Evolutionary conservation across 2,329 filamentous ascomycete genomes (phyloP), one percentile per base, ranked within the genome.

Genomic region (Diplodia seriata): DNA sequence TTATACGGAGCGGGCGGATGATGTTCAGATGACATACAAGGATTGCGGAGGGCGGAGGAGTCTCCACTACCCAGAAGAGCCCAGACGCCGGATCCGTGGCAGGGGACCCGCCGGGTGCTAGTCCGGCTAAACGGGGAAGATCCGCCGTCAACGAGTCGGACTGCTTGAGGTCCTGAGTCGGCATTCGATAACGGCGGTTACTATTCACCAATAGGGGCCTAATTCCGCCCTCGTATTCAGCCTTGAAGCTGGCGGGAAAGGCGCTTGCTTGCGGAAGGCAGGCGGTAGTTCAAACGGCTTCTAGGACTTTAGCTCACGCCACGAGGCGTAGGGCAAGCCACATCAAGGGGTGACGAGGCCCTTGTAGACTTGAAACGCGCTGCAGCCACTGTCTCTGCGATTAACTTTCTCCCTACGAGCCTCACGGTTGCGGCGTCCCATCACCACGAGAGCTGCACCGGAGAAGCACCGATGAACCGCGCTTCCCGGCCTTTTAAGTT

Each of bases 11-110:
- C 59, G 43, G 43, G 54, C 59, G 59, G 59, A n/a, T 51, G 59
- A 63, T 51, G 59, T 63, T 63, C 47, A 51, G 59, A 63, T 63
- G 59, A 63, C 51, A 63, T 63, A 63, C 36, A 47, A 51, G 33
- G 50, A 47, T 63, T 63, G 59, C 47, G 59, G 59, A 63, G 59
- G 59, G 59, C 59, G 59, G 43, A 63, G 29, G 38, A 11, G 9
- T 29, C 26, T 26, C 26, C 31, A 47, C 26, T 6, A 23, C 59
- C 15, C 18, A 14, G n/a, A 31, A 36, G 11, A 36, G 43, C 59
- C 43, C n/a, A 63, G 38, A 26, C 14, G 47, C 15, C 43, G 36
- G 59, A 63, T 63, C 43, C 11, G 23, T 36, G 59, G 20, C 59
- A 63, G 43, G 59, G 59, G 59, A 31, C 11, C 9, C 40, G 40